phyloP scores from a whole-genome alignment of 106 monocot genomes.

The Agapanthus africanus region DNA sequence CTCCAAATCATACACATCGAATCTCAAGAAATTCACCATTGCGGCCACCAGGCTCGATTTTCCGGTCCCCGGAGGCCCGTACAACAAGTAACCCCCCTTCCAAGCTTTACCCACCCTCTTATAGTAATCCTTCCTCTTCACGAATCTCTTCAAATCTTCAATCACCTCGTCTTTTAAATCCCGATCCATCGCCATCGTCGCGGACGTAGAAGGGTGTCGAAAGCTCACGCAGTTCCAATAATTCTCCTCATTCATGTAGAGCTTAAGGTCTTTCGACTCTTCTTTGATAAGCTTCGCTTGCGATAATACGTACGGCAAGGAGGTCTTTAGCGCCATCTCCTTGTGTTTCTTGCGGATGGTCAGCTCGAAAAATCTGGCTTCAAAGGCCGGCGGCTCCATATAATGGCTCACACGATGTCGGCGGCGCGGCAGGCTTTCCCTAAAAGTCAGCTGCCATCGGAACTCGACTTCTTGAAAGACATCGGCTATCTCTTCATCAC shows the following conservation, averaged over 20 bases:
- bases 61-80: slow-evolving; percentile 26
- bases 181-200: slow-evolving; percentile 27
- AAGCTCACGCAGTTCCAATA: slow-evolving; percentile 10
- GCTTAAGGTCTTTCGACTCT: slow-evolving; percentile 1
- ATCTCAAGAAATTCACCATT: slow-evolving; percentile 23
- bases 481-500: slow-evolving; percentile 12
- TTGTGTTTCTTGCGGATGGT: slow-evolving; percentile 19
- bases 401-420: too few species aligned
- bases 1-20: slow-evolving; percentile 19
- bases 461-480: slow-evolving; percentile 7
- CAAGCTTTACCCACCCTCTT: slow-evolving; percentile 18
- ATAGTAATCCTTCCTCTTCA: slow-evolving; percentile 17
- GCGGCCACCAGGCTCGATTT: slow-evolving; percentile 29
- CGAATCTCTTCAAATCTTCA: slow-evolving; percentile 26
- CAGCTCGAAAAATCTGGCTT: slow-evolving; percentile 3
- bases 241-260: slow-evolving; percentile 8
- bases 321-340: slow-evolving; percentile 5
- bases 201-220: slow-evolving; percentile 26
- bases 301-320: slow-evolving; percentile 14
- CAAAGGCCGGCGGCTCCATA: neutral
- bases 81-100: slow-evolving; percentile 30
- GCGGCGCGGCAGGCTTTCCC: neutral
- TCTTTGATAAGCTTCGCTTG: slow-evolving; percentile 8
- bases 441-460: slow-evolving; percentile 1
- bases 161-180: slow-evolving; percentile 11